These are phyloP conservation scores for Melanopsichium pennsylvanicum DNA, from an alignment of 1,284 basidiomycete genomes.

Conservation along the genomic window DNA sequence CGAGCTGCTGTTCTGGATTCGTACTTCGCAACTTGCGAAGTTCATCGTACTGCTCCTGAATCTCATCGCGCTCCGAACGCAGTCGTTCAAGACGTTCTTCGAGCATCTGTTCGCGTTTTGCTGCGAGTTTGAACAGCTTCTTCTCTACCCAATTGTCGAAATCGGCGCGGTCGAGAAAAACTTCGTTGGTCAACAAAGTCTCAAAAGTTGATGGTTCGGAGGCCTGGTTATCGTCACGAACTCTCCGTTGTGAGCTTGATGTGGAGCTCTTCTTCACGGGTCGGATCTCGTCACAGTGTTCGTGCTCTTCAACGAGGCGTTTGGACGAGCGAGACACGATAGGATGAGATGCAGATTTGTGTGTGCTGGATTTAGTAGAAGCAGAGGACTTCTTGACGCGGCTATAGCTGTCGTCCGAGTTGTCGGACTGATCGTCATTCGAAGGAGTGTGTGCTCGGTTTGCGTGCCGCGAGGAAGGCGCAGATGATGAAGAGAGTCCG, in stretches of 20 bases:
- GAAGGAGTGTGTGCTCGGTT: slow-evolving; percentile 15
- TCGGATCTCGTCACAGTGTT: slow-evolving; percentile 8
- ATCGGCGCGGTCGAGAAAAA: slow-evolving; percentile 24
- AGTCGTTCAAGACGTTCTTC: slow-evolving; percentile 42
- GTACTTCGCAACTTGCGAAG: slow-evolving; percentile 55
- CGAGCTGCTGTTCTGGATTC: slow-evolving; percentile 48
- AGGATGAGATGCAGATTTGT: slow-evolving; percentile 5
- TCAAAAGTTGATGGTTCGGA: slow-evolving; percentile 8
- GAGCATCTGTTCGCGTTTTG: slow-evolving; percentile 46
- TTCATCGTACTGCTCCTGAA: slow-evolving; percentile 60
- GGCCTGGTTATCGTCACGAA: neutral
- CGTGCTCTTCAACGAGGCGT: slow-evolving; percentile 6
- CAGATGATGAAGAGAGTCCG: slow-evolving; percentile 28
- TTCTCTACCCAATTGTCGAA: slow-evolving; percentile 42
- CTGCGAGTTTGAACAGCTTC: slow-evolving; percentile 30
- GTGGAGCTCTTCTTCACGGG: slow-evolving; percentile 14
- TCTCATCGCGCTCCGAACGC: slow-evolving; percentile 49
- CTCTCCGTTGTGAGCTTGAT: neutral
- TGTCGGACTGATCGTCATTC: slow-evolving; percentile 25
- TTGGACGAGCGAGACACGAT: slow-evolving; percentile 10
- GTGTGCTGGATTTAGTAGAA: neutral
- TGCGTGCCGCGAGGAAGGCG: slow-evolving; percentile 23
- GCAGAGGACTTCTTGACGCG: slow-evolving; percentile 17
- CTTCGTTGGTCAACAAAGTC: slow-evolving; percentile 13
- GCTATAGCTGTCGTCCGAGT: slow-evolving; percentile 26